phyloP scores from a whole-genome alignment of 495 filamentous ascomycete species.

The Aspergillus baeticus region DNA sequence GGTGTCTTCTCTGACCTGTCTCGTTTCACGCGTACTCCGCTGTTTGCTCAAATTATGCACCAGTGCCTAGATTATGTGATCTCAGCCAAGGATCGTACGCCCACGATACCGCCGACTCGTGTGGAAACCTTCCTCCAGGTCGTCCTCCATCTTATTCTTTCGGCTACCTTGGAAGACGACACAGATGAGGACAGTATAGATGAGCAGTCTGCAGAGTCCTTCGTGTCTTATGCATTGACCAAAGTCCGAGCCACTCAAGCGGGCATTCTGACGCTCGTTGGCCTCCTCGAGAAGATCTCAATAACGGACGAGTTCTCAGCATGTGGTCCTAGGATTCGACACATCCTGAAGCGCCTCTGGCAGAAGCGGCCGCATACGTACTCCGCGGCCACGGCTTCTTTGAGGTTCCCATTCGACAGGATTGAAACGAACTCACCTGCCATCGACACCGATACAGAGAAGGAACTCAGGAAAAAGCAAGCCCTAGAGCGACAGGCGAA shows the following conservation, averaged over 20 bases:
- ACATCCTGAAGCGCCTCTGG: conserved; percentile 83
- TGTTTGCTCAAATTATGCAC: conserved; percentile 90
- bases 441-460: conserved; percentile 63
- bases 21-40: conserved; percentile 72
- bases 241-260: conserved; percentile 57
- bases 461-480: conserved; percentile 82
- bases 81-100: conserved; percentile 60
- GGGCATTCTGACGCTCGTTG: conserved; percentile 64
- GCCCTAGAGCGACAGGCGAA: conserved; percentile 84
- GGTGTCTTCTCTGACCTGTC: conserved; percentile 75
- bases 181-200: conserved; percentile 55
- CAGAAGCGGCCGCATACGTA: conserved; percentile 74
- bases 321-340: conserved; percentile 79
- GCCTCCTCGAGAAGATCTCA: conserved; percentile 71
- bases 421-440: conserved; percentile 58
- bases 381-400: conserved; percentile 53
- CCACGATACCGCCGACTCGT: conserved; percentile 72
- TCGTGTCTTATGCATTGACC: conserved; percentile 66
- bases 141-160: conserved; percentile 79
- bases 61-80: conserved; percentile 80
- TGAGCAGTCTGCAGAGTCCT: conserved; percentile 53
- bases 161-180: conserved; percentile 80
- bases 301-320: conserved; percentile 70
- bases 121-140: conserved; percentile 91
- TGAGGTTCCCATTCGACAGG: conserved; percentile 52